phyloP scores from a whole-genome alignment of 495 filamentous ascomycete species.

The Penicillium canariense region DNA sequence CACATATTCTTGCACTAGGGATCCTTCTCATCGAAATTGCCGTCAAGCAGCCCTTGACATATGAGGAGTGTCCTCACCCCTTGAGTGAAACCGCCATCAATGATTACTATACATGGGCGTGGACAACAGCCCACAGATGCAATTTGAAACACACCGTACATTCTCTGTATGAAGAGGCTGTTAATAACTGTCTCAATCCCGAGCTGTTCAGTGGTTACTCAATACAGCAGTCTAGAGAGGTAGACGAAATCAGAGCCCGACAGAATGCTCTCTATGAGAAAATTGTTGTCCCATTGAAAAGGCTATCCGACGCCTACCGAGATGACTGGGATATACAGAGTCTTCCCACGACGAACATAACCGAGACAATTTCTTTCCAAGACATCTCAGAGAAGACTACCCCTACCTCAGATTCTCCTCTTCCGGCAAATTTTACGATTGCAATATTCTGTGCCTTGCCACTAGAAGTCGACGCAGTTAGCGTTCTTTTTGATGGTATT shows the following conservation, averaged over 20 bases:
- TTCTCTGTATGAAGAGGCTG: background rate
- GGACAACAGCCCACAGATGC: background rate
- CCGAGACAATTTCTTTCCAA: no score
- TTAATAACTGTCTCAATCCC: background rate
- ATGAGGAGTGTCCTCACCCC: background rate
- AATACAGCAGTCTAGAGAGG: background rate
- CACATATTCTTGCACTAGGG: background rate
- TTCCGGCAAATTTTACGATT: background rate
- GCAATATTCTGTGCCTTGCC: background rate
- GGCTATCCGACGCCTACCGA: background rate
- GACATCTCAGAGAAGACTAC: no score
- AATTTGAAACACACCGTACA: background rate
- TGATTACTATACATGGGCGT: background rate
- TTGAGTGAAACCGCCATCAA: background rate
- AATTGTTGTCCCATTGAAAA: background rate
- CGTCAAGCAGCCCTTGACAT: background rate
- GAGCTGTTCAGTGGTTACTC: background rate
- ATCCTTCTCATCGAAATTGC: background rate
- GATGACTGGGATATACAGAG: background rate
- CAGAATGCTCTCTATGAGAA: background rate
- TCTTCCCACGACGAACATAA: background rate
- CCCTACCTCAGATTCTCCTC: background rate
- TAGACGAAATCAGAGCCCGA: background rate
- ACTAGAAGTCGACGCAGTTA: background rate
- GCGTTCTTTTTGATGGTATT: background rate